Base-by-base conservation (phyloP, 23 red algal species). In the Gracilaria vermiculophylla region DNA sequence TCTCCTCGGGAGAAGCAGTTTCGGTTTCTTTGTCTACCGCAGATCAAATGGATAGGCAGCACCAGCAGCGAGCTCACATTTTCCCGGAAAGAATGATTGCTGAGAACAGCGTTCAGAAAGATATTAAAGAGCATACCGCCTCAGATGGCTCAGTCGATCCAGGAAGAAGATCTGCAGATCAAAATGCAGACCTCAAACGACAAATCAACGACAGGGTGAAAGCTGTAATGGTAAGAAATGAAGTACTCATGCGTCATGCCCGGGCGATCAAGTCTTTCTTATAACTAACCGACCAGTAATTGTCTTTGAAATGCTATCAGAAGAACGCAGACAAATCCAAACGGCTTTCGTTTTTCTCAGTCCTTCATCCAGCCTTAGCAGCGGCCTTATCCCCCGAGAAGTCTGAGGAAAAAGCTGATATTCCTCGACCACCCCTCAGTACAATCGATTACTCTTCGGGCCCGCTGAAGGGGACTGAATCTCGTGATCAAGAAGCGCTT, bases 331-430 rank as follows among this genome's bases (percentile, higher is more conserved):
- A 86, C 39, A 86, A 86, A 41, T 39, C 51, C 4, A 55, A 67
- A 13, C 62, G 81, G 4, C 20, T 74, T 40, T 86, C 81, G n/a
- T 69, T 86, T 36, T 86, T 86, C 31, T 69, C 81, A 16, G 81
- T 86, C 62, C 54, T 86, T 58, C 81, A 86, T 20, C 81, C 81
- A 67, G 81, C 81, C 8, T 43, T 86, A 10, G 62, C 62, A 1
- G 81, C 81, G 36, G 81, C 81, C 25, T 16, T 86, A 57, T 51
- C 81, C 14, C 17, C 81, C 34, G 81, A 74, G 7, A 50, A 70
- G 36, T 36, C 34, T 55, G 24, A 33, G 62, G 25, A 50, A 42
- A 28, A 48, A 45, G 40, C 60, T 24, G 40, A 65, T 37, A 57
- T 64, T 23, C 61, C 81, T 6, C 54, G 51, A 37, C 56, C 47